Evolutionary conservation across 805 yeast species (phyloP).

Genomic region (Candida yuanshanica): DNA sequence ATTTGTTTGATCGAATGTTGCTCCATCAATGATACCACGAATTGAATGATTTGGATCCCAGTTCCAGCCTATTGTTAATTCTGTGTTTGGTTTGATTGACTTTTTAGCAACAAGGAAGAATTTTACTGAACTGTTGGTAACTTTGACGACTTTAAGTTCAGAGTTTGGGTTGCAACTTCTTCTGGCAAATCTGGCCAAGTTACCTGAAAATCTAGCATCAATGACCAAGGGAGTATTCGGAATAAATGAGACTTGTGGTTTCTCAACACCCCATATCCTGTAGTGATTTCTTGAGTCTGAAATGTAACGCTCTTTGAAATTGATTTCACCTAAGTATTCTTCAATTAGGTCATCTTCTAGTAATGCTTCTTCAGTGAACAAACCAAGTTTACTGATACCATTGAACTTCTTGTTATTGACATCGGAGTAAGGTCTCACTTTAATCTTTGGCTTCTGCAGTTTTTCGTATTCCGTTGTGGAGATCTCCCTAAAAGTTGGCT

Average conservation of each 20-base stretch:
- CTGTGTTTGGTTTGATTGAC: conserved; percentile 59
- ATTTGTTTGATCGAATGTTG: conserved; percentile 46
- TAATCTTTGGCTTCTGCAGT: conserved; percentile 28
- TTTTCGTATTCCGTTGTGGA: conserved; percentile 20
- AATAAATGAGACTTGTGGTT: conserved; percentile 52
- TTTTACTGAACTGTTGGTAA: conserved; percentile 34
- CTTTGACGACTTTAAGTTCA: conserved; percentile 44
- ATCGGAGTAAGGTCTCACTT: conserved; percentile 57
- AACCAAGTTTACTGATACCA: conserved; percentile 67
- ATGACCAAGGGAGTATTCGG: conserved; percentile 58
- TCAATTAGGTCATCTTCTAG: conserved; percentile 45
- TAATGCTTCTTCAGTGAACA: conserved; percentile 38
- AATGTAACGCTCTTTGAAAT: conserved; percentile 57
- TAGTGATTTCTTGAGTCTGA: conserved; percentile 72
- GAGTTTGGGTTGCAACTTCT: conserved; percentile 76
- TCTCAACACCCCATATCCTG: conserved; percentile 62
- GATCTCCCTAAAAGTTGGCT: conserved; percentile 12
- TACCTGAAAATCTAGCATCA: conserved; percentile 79
- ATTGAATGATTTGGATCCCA: conserved; percentile 85
- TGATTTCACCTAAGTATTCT: conserved; percentile 71
- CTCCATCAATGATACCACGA: conserved; percentile 37
- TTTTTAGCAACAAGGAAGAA: conserved; percentile 53
- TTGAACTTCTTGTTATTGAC: conserved; percentile 44
- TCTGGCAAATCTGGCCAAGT: conserved; percentile 66
- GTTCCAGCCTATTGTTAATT: conserved; percentile 78